phyloP scores from a whole-genome alignment of 208 protist genomes.

The Jaenimonas drosophilae region DNA sequence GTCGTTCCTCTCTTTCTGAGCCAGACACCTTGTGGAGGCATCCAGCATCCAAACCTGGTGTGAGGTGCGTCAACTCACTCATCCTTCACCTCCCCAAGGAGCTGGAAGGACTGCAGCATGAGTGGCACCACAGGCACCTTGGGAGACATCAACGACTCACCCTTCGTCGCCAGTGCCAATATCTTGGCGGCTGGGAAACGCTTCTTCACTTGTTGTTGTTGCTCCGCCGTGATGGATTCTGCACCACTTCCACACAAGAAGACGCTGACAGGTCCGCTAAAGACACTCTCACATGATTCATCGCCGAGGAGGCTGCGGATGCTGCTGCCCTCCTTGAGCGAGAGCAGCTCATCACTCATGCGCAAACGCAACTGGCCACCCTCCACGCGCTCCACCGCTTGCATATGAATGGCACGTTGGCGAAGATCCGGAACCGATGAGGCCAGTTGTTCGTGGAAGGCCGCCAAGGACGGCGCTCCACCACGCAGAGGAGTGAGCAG shows the following conservation, averaged over 20 bases:
- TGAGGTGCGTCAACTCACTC: no score
- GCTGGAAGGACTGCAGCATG: slow-evolving; percentile 27
- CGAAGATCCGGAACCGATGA: slow-evolving; percentile 22
- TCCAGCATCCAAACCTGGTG: no score
- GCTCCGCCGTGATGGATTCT: slow-evolving; percentile 9
- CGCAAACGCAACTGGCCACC: no score
- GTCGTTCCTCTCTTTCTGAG: no score
- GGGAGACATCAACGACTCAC: slow-evolving; percentile 8
- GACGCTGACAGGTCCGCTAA: slow-evolving; percentile 37
- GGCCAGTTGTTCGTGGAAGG: slow-evolving; percentile 33
- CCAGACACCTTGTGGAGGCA: no score
- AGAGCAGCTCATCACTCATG: no score
- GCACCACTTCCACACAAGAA: slow-evolving; percentile 13
- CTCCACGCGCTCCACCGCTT: no score
- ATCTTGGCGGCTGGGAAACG: slow-evolving; percentile 24
- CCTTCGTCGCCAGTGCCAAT: slow-evolving; percentile 15
- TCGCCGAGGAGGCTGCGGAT: no score
- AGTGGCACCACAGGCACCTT: slow-evolving; percentile 9
- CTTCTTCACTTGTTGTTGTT: slow-evolving; percentile 11
- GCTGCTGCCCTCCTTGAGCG: no score
- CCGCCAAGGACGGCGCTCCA: slow-evolving; percentile 7
- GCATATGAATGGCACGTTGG: slow-evolving; percentile 26
- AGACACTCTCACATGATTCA: no score
- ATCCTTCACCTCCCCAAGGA: slow-evolving; percentile 35
- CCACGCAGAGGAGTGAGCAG: slow-evolving; percentile 8